Base-by-base conservation (phyloP, 805 yeast species). In the Lipomyces lipofer region DNA sequence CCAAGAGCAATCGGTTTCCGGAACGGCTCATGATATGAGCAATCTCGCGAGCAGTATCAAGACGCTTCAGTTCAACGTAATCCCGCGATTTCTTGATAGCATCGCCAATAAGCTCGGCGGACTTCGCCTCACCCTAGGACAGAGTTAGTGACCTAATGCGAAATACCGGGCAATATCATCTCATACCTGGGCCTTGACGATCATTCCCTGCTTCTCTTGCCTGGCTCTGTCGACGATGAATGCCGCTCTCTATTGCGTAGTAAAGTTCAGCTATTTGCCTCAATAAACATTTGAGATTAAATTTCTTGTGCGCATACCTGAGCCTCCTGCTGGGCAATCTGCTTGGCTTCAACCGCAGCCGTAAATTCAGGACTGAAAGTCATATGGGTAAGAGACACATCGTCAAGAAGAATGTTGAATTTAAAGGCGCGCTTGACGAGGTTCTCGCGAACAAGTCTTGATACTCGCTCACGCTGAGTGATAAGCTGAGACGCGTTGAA, bases 251-350 rank as follows among this genome's bases (percentile, higher is more conserved):
- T 24, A 6, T 10, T 40, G 28, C 6, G 7, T 9, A 40, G 8
- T 21, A 19, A 28, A 22, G 13, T 12, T n/a, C n/a, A n/a, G n/a
- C n/a, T n/a, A n/a, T n/a, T n/a, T n/a, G n/a, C n/a, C n/a, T n/a
- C n/a, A n/a, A n/a, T n/a, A n/a, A n/a, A n/a, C n/a, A n/a, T n/a
- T n/a, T n/a, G n/a, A n/a, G n/a, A n/a, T n/a, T n/a, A n/a, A n/a
- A n/a, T n/a, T n/a, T n/a, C n/a, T n/a, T 17, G 22, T 13, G 8
- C 12, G 9, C 25, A 36, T 19, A 42, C 47, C 52, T 94, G 97
- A 19, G 99, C 98, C 70, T 94, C 99, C 77, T 94, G 99, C 73
- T 94, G 99, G 27, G 99, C 98, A 73, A 94, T 94, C 77, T 94
- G 99, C 74, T 94, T 94, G 54, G 97, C 96, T 75, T 94, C 99